Base-by-base conservation (phyloP, 331 rosid genomes). In the Stylosanthes scabra region DNA sequence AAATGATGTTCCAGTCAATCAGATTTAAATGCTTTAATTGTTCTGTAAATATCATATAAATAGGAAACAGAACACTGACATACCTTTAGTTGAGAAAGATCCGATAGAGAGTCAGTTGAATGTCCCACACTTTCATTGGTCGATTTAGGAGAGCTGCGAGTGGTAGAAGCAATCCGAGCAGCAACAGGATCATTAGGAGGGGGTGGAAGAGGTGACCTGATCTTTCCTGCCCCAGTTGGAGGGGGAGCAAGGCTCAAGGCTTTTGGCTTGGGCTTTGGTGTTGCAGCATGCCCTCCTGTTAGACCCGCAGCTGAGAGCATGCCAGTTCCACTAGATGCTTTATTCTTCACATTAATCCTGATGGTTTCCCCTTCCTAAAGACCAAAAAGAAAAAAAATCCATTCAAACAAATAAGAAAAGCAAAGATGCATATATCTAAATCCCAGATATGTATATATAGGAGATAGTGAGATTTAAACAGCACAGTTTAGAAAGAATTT, bases 311-410 rank as follows among this genome's bases (percentile, higher is more conserved):
- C 87, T 3, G 99, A 95, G 63, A 95, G 84, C 99, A 95, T 95
- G 71, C 99, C 99, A 31, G 96, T 70, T 81, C 99, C 99, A 49
- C 92, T 28, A 47, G 97, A 66, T 56, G 83, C 76, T 80, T 95
- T 95, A 54, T 70, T 91, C 84, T 95, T 95, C 83, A 95, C 99
- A 79, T 86, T 95, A 79, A 95, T 95, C 88, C 96, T 84, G 60
- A 95, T 95, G 60, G 99, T 95, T 81, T 95, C 99, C 55, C 99
- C 99, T 72, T 92, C 99, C 99, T 95, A 70, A 59, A 72, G 20
- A 44, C 70, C 83, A 80, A 68, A 44, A 2, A 16, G 5, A 80
- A 27, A 54, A 11, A 51, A 60, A 28, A 55, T 25, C 34, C 70
- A 47, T 65, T 68, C 62, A 72, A 72, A 56, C 15, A 66, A 46